These are phyloP conservation scores for Mixia osmundae DNA, from an alignment of 1,284 basidiomycete genomes.

Conservation along the genomic window DNA sequence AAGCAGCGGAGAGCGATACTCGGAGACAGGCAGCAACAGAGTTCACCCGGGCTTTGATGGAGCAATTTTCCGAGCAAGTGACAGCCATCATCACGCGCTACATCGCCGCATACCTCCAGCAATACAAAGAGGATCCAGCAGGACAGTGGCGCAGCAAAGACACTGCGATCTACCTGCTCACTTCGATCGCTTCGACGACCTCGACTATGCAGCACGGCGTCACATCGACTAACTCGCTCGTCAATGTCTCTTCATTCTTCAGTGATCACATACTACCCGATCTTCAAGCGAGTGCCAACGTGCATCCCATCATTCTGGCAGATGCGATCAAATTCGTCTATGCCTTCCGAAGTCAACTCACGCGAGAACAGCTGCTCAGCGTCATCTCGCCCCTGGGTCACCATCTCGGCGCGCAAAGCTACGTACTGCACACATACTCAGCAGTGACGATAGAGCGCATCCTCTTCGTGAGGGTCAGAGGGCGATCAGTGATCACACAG, in stretches of 20 bases:
- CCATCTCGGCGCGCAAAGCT: constrained; percentile 34
- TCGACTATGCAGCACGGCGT: constrained; percentile 70
- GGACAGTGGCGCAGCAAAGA: constrained; percentile 85
- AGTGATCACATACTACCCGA: constrained; percentile 75
- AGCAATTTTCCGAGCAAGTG: constrained; percentile 48
- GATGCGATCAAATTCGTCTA: constrained; percentile 85
- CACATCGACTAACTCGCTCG: constrained; percentile 70
- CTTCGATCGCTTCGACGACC: constrained; percentile 67
- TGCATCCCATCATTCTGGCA: constrained; percentile 76
- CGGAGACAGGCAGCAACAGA: constrained; percentile 79
- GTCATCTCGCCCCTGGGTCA: constrained; percentile 72
- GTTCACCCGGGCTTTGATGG: constrained; percentile 71
- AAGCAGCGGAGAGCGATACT: constrained; percentile 32
- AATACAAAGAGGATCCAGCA: constrained; percentile 33
- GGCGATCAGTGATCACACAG: constrained; percentile 57
- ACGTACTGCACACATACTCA: constrained; percentile 26
- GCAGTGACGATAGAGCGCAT: constrained; percentile 26
- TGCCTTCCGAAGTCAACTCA: constrained; percentile 89
- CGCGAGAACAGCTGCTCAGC: constrained; percentile 75
- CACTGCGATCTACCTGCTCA: constrained; percentile 81
- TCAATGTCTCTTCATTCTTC: constrained; percentile 90
- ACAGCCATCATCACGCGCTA: constrained; percentile 66
- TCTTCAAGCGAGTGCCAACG: constrained; percentile 34
- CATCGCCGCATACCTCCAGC: constrained; percentile 39
- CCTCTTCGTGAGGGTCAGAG: constrained; percentile 59